Conservation (phyloP, 2,329 filamentous ascomycete species). For the Rutstroemia sp. region DNA sequence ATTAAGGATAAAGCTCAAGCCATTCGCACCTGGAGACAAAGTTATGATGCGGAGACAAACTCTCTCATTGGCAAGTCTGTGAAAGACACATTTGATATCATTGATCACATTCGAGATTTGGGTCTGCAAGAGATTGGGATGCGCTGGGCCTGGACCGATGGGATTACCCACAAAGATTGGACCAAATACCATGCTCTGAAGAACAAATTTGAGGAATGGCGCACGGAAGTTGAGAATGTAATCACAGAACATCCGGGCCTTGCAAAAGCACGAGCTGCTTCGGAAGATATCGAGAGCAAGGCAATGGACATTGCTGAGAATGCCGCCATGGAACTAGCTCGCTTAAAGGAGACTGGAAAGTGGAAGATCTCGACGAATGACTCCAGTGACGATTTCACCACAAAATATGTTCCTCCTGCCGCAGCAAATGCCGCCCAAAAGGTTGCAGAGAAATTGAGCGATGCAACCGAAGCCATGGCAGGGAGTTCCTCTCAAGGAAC, state of each 20-base stretch:
- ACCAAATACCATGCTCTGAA: slow-evolving; percentile 86
- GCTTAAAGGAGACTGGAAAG: slow-evolving; percentile 73
- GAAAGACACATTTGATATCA: slow-evolving; percentile 57
- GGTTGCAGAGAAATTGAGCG: slow-evolving; percentile 22
- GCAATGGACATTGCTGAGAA: slow-evolving; percentile 75
- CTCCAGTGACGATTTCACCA: slow-evolving; percentile 70
- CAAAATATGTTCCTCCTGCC: slow-evolving; percentile 52
- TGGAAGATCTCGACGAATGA: slow-evolving; percentile 79
- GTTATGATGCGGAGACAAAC: slow-evolving; percentile 50
- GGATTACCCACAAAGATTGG: slow-evolving; percentile 96
- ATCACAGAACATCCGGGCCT: slow-evolving; percentile 69
- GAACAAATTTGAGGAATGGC: slow-evolving; percentile 77
- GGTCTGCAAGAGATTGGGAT: slow-evolving; percentile 68
- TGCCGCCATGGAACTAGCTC: slow-evolving; percentile 70
- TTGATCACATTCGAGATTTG: slow-evolving; percentile 61
- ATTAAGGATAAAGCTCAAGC: slow-evolving; percentile 59
- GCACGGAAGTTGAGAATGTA: slow-evolving; percentile 69
- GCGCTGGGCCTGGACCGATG: slow-evolving; percentile 89
- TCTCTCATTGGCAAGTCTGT: slow-evolving; percentile 50
- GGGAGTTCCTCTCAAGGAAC: slow-evolving; percentile 21
- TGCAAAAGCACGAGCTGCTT: slow-evolving; percentile 57
- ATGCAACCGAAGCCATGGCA: slow-evolving; percentile 22
- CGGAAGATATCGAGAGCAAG: slow-evolving; percentile 63
- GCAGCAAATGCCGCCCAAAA: slow-evolving; percentile 38
- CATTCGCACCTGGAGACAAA: slow-evolving; percentile 54